Conservation (phyloP, 2,329 filamentous ascomycete species). For the Fulvia fulva region DNA sequence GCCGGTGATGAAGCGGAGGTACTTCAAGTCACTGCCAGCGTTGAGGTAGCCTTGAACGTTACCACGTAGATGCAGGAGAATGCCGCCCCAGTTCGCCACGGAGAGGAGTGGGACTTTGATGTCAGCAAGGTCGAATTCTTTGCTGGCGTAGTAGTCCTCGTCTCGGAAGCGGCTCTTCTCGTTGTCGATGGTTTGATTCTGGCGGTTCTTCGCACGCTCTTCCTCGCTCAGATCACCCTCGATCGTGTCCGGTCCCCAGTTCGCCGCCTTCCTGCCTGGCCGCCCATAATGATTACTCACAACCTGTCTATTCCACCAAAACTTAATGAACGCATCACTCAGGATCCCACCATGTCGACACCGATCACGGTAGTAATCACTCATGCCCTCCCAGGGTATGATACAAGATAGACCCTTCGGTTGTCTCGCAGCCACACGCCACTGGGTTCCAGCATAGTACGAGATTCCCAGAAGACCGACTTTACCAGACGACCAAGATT, state of each 20-base stretch:
- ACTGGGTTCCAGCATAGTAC: slow-evolving; percentile 40
- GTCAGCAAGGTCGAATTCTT: slow-evolving; percentile 61
- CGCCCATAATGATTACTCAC: slow-evolving; percentile 65
- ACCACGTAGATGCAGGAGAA: slow-evolving; percentile 63
- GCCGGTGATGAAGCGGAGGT: slow-evolving; percentile 65
- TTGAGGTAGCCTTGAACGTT: slow-evolving; percentile 63
- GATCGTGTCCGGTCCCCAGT: slow-evolving; percentile 53
- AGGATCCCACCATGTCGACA: slow-evolving; percentile 43
- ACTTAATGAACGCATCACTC: slow-evolving; percentile 46
- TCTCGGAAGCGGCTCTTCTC: slow-evolving; percentile 56
- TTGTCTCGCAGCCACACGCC: slow-evolving; percentile 39
- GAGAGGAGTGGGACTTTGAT: slow-evolving; percentile 64
- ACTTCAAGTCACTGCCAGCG: slow-evolving; percentile 64
- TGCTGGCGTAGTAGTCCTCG: slow-evolving; percentile 60
- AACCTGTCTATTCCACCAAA: slow-evolving; percentile 67
- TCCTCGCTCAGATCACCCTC: slow-evolving; percentile 57
- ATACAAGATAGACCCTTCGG: slow-evolving; percentile 44
- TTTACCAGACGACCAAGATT: slow-evolving; percentile 45
- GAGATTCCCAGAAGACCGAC: slow-evolving; percentile 46
- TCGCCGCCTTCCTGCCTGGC: slow-evolving; percentile 41
- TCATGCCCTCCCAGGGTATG: slow-evolving; percentile 47
- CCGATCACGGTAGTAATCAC: slow-evolving; percentile 47
- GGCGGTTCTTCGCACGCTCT: slow-evolving; percentile 47
- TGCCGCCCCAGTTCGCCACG: slow-evolving; percentile 69
- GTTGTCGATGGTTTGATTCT: slow-evolving; percentile 41